Evolutionary conservation across 257 asterid species (phyloP).

Genomic region (Thymus mandschuricus): DNA sequence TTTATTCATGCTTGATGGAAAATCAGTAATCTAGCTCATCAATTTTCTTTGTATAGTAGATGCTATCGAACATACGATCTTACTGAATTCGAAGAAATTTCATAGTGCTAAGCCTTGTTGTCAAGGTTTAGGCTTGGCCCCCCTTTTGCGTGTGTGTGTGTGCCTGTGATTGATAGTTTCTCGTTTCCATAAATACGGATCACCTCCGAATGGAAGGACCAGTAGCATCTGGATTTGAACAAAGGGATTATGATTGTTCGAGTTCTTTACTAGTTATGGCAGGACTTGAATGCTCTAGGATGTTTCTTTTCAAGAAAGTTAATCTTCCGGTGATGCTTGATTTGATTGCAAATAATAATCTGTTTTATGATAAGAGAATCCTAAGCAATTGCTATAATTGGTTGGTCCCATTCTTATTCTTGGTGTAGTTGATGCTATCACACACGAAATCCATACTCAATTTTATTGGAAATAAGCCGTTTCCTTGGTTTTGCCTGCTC

Average conservation of each 20-base stretch:
- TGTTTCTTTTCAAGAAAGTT: neutral
- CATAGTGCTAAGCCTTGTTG: neutral
- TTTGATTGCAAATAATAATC: slow-evolving; percentile 9
- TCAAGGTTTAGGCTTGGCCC: neutral
- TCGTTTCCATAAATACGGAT: neutral
- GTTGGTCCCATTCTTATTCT: neutral
- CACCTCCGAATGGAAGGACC: neutral
- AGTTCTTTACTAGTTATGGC: neutral
- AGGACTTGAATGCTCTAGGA: neutral
- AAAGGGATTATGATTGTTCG: neutral
- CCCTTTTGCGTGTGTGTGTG: neutral
- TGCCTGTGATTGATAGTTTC: neutral
- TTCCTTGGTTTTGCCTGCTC: neutral
- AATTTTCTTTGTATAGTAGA: slow-evolving; percentile 3
- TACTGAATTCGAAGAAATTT: slow-evolving; percentile 9
- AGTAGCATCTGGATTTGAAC: neutral
- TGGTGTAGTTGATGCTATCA: slow-evolving; percentile 2
- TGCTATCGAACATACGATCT: neutral
- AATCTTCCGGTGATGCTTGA: slow-evolving; percentile 12
- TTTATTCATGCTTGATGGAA: slow-evolving; percentile 20
- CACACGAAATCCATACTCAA: neutral
- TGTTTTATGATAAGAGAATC: neutral
- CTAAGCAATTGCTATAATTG: neutral
- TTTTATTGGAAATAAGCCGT: neutral
- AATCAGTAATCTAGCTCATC: neutral